Conservation (phyloP, 2,329 filamentous ascomycete species). For the Aspergillus sp. region DNA sequence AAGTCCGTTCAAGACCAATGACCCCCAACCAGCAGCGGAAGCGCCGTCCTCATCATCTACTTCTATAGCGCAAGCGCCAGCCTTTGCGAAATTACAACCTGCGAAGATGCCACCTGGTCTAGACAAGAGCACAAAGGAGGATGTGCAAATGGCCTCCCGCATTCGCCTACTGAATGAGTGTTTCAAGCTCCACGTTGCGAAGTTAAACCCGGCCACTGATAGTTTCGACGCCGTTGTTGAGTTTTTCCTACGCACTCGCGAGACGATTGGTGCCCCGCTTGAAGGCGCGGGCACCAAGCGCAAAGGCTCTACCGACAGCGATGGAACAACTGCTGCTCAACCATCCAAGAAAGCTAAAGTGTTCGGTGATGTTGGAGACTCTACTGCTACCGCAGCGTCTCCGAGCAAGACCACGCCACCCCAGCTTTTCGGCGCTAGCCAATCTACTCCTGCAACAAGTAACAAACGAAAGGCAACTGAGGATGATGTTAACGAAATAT, state of each 20-base stretch:
- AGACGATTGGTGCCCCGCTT: slow-evolving; percentile 37
- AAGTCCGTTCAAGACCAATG: slow-evolving; percentile 17
- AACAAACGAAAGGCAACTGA: slow-evolving; percentile 24
- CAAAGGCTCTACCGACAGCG: slow-evolving; percentile 24
- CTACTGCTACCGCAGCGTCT: slow-evolving; percentile 2
- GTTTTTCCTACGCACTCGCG: slow-evolving; percentile 40
- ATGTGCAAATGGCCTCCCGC: slow-evolving; percentile 27
- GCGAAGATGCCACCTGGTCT: slow-evolving; percentile 18
- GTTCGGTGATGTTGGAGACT: slow-evolving; percentile 9
- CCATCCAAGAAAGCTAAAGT: slow-evolving; percentile 26
- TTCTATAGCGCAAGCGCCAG: not conserved
- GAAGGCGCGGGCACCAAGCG: slow-evolving; percentile 27
- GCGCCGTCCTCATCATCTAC: slow-evolving; percentile 1
- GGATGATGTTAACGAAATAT: slow-evolving; percentile 13
- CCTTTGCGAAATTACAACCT: slow-evolving; percentile 18
- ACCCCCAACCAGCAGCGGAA: slow-evolving; percentile 4
- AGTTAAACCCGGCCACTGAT: slow-evolving; percentile 31
- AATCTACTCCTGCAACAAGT: slow-evolving; percentile 4
- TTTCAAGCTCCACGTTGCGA: slow-evolving; percentile 34
- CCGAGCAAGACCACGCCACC: slow-evolving; percentile 11
- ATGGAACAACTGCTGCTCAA: slow-evolving; percentile 12
- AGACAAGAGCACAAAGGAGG: slow-evolving; percentile 18
- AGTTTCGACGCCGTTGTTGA: slow-evolving; percentile 38
- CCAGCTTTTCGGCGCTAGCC: slow-evolving; percentile 20
- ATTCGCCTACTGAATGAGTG: slow-evolving; percentile 35